Percentiles rank a stretch among this genome's conserved stretches.
These are phyloP conservation scores for Daedaleopsis nitida DNA, from an alignment of 768 basidiomycete species.

Conservation along the genomic window DNA sequence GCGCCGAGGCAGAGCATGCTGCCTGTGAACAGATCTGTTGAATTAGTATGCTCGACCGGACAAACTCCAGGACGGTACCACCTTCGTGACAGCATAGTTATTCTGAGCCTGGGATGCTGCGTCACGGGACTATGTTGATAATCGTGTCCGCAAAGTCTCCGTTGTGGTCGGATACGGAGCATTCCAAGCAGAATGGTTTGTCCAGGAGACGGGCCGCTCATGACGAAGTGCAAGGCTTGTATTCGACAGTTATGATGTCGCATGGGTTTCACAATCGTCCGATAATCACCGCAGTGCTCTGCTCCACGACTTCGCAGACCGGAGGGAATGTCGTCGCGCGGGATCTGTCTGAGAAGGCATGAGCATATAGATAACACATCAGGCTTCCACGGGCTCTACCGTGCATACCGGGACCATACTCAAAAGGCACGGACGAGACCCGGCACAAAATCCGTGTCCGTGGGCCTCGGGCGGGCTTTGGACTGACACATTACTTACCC, in stretches of 20 bases:
- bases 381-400: neutral
- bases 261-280: neutral
- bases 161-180: neutral
- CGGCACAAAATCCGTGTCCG: neutral
- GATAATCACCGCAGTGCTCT: neutral
- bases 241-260: neutral
- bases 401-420: neutral
- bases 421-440: neutral
- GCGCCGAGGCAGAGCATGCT: no score
- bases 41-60: no score
- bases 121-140: neutral
- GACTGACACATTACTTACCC: no score
- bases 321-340: no score
- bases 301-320: neutral
- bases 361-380: neutral
- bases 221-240: neutral
- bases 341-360: neutral
- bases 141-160: neutral
- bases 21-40: no score
- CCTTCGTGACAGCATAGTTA: neutral
- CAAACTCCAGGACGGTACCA: no score
- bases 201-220: neutral
- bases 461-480: no score
- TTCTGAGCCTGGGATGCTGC: neutral
- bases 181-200: neutral